A percentile compares a stretch with the other conserved stretches of the same genome.
These are phyloP conservation scores for Kwoniella botswanensis DNA, from an alignment of 768 basidiomycete genomes.

Conservation along the genomic window DNA sequence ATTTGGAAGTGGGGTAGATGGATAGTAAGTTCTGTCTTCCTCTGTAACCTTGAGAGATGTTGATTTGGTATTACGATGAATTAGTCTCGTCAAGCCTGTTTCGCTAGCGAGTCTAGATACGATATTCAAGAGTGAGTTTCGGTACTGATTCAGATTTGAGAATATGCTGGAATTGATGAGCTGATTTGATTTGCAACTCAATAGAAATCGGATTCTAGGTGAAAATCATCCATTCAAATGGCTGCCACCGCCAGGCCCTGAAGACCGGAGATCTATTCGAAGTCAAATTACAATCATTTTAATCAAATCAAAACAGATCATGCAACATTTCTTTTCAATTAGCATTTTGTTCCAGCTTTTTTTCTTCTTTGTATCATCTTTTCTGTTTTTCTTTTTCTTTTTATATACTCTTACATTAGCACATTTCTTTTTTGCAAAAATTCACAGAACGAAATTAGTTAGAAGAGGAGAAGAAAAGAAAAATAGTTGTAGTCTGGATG, in stretches of 20 bases:
- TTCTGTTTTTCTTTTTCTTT: background rate
- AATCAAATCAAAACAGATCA: too few relatives aligned
- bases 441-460: background rate
- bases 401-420: background rate
- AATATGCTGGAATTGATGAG: too few relatives aligned
- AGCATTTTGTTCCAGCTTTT: background rate
- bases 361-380: background rate
- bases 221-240: background rate
- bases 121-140: constrained; percentile 53
- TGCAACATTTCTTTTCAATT: too few relatives aligned
- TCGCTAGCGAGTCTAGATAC: constrained; percentile 84
- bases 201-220: constrained; percentile 41
- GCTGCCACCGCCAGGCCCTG: too few relatives aligned
- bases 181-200: background rate
- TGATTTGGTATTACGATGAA: background rate
- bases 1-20: constrained; percentile 90
- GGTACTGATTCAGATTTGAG: background rate
- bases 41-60: background rate
- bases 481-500: background rate
- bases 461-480: background rate
- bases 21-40: constrained; percentile 72
- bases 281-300: background rate
- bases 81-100: constrained; percentile 82
- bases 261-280: background rate
- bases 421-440: background rate